Conservation (phyloP, 805 yeast species). For the Danielia oregonensis region DNA sequence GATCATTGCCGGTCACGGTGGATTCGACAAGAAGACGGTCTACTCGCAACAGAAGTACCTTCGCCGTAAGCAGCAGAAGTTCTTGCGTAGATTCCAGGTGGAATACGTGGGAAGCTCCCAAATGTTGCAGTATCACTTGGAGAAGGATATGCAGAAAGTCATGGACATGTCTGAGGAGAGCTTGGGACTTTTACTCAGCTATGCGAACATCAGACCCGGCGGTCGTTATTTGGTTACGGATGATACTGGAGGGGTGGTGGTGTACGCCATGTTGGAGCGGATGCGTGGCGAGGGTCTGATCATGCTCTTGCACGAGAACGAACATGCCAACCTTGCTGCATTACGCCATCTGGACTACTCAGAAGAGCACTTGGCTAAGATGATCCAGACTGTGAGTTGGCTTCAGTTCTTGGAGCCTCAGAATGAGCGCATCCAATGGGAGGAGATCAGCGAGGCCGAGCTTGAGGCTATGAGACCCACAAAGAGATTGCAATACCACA, state of each 20-base stretch:
- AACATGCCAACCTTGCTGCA: slow-evolving; percentile 79
- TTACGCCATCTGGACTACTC: slow-evolving; percentile 64
- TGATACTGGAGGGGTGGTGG: slow-evolving; percentile 90
- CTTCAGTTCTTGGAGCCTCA: slow-evolving; percentile 84
- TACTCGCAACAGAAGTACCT: slow-evolving; percentile 90
- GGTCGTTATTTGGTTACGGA: slow-evolving; percentile 86
- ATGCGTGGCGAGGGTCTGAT: slow-evolving; percentile 77
- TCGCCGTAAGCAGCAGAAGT: slow-evolving; percentile 88
- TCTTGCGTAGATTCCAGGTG: slow-evolving; percentile 78
- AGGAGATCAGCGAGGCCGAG: slow-evolving; percentile 48
- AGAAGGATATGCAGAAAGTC: slow-evolving; percentile 69
- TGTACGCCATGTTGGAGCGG: slow-evolving; percentile 83
- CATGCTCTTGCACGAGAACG: slow-evolving; percentile 83
- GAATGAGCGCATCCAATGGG: slow-evolving; percentile 44
- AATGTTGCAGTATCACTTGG: slow-evolving; percentile 68
- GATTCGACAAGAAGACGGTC: slow-evolving; percentile 83
- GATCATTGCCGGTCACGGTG: slow-evolving; percentile 79
- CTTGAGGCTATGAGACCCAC: slow-evolving; percentile 52
- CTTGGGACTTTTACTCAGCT: slow-evolving; percentile 68
- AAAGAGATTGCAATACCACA: slow-evolving; percentile 62
- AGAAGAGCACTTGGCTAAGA: slow-evolving; percentile 45
- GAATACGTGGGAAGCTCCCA: slow-evolving; percentile 70
- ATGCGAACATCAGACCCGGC: slow-evolving; percentile 83
- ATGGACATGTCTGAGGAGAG: slow-evolving; percentile 84
- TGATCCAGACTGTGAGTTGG: slow-evolving; percentile 69